Evolutionary conservation across 2,329 filamentous ascomycete species (phyloP).

Genomic region (Fusarium penzigii): DNA sequence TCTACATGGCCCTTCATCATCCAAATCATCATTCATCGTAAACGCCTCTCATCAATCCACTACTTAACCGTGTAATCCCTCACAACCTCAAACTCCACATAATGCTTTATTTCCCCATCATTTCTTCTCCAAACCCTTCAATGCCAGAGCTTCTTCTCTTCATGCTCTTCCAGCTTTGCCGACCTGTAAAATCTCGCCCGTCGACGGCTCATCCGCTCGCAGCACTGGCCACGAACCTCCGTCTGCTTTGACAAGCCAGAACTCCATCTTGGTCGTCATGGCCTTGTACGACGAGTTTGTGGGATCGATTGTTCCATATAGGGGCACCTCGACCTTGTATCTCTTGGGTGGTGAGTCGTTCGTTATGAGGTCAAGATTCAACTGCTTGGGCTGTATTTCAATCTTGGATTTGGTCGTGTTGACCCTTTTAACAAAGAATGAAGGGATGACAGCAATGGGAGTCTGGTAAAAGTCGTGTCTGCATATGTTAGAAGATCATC

Average conservation of each 20-base stretch:
- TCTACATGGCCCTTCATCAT: background rate
- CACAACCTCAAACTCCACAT: constrained; percentile 13
- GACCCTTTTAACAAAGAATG: constrained; percentile 96
- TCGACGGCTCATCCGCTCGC: constrained; percentile 69
- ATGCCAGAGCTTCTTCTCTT: constrained; percentile 3
- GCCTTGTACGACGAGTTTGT: constrained; percentile 77
- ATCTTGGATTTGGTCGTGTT: constrained; percentile 77
- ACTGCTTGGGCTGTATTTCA: constrained; percentile 60
- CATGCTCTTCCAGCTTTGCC: constrained; percentile 69
- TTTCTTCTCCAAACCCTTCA: background rate
- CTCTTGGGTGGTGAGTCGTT: constrained; percentile 75
- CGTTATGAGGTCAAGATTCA: constrained; percentile 83
- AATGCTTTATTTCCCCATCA: constrained; percentile 5
- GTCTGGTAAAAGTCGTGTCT: constrained; percentile 94
- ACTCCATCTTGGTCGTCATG: constrained; percentile 85
- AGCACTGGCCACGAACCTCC: constrained; percentile 83
- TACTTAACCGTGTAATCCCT: too few relatives aligned
- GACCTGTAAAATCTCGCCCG: constrained; percentile 83
- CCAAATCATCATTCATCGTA: background rate
- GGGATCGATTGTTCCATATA: constrained; percentile 77
- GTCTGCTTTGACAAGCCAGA: constrained; percentile 71
- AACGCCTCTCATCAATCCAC: background rate
- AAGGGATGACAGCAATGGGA: constrained; percentile 78
- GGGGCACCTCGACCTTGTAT: constrained; percentile 70
- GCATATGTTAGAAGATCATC: constrained; percentile 5